A percentile compares a stretch with the other conserved stretches of the same genome.
Evolutionary conservation across 2,329 filamentous ascomycete species (phyloP).

Genomic region (Simplicillium sp.): DNA sequence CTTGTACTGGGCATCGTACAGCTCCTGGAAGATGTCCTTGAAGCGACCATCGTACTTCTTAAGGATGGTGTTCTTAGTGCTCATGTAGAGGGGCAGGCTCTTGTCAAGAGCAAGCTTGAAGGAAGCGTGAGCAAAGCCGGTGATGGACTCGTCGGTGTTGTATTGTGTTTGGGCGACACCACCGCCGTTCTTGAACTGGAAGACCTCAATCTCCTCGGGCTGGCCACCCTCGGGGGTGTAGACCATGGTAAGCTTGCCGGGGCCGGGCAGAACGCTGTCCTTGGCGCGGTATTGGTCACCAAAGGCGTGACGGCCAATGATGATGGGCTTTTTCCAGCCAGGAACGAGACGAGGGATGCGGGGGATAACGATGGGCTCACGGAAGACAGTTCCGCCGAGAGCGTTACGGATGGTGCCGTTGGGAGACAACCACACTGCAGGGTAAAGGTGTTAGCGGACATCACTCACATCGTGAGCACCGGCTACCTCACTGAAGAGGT

Average conservation of each 20-base stretch:
- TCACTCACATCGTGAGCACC: no score
- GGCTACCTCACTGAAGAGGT: no score
- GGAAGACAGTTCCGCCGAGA: conserved; percentile 92
- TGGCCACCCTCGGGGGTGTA: conserved; percentile 79
- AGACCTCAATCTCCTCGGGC: conserved; percentile 83
- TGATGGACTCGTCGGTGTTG: conserved; percentile 95
- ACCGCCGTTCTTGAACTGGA: conserved; percentile 75
- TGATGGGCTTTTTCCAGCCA: conserved; percentile 98
- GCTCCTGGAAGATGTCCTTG: conserved; percentile 99
- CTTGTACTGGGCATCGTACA: conserved; percentile 84
- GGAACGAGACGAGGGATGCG: conserved; percentile 87
- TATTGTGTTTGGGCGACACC: conserved; percentile 93
- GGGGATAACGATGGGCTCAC: conserved; percentile 95
- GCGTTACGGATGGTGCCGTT: conserved; percentile 79
- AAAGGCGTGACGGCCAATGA: conserved; percentile 96
- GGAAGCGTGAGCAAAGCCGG: conserved; percentile 87
- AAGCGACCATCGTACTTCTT: conserved; percentile 98
- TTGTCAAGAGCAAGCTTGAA: conserved; percentile 93
- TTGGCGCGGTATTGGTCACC: conserved; percentile 98
- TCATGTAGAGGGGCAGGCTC: conserved; percentile 94
- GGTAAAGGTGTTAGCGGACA: conserved; percentile 10
- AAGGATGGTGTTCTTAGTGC: conserved; percentile 99
- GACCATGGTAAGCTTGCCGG: conserved; percentile 88
- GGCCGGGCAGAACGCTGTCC: conserved; percentile 73
- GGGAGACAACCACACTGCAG: conserved; percentile 88